Evolutionary conservation across 1,284 basidiomycete genomes (phyloP), one percentile per base, ranked within the genome.

Genomic region (Amylostereum chailletii): DNA sequence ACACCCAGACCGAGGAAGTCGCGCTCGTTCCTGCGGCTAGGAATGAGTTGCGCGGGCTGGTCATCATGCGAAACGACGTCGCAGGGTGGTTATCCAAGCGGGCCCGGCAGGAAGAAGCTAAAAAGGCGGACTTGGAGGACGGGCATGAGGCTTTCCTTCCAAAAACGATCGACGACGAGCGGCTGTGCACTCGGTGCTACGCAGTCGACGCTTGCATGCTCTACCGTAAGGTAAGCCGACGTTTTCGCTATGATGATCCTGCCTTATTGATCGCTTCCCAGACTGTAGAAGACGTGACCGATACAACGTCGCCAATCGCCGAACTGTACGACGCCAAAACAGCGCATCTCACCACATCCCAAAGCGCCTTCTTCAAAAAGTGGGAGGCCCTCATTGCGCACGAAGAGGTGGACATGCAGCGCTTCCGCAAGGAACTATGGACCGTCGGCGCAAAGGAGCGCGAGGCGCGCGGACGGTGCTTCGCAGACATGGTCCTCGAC

Each of bases 401-500:
- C 19, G 96, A 99, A 63, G 96, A 99, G 62, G 83, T 85, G 51
- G 94, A 96, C 57, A 72, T 89, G 7, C 68, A 84, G 8, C 77
- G 86, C 10, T 90, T 91, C 66, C 81, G 85, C 56, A 89, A 89
- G 54, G 94, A 99, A 61, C 74, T 99, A 5, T 99, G 95, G 95
- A 95, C 90, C 0, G 81, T 96, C 77, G 77, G 79, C 4, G 90
- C 92, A 0, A 68, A 66, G 2, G 83, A 91, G 57, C 78, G 96
- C 42, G 90, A 94, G 63, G 74, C 71, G 48, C 77, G 75, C 44
- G 94, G 94, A 1, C 72, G 90, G 53, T 93, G 91, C 59, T 89
- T 95, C 58, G 73, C 77, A 45, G 70, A 77, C 50, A 94, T 97
- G 93, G 63, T 81, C 34, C 67, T 95, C 31, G 78, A 82, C 53